Conservation (phyloP, 2,329 filamentous ascomycete genomes). For the Tolypocladium paradoxum region DNA sequence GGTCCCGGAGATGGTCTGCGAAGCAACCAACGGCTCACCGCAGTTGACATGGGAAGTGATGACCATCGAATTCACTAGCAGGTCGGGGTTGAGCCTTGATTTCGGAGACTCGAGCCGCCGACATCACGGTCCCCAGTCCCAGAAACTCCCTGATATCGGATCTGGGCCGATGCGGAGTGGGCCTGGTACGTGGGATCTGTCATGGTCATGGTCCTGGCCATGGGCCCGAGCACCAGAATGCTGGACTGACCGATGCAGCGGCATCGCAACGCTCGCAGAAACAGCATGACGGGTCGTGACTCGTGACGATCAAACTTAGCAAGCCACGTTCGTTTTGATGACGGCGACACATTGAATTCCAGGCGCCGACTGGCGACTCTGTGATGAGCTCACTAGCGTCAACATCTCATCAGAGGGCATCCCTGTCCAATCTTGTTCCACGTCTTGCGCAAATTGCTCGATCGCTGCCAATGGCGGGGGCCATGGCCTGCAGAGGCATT, state of each 20-base stretch:
- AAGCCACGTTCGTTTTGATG: not conserved
- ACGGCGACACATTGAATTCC: not conserved
- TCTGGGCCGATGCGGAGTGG: not conserved
- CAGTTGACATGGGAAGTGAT: not conserved
- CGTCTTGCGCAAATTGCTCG: not conserved
- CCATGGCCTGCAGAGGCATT: not conserved
- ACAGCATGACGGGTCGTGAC: not conserved
- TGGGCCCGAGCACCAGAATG: not conserved
- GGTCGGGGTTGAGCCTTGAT: not conserved
- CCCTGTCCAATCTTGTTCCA: not conserved
- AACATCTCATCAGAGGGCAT: not conserved
- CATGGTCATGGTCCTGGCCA: not conserved
- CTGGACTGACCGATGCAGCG: not conserved
- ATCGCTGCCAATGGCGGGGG: not conserved
- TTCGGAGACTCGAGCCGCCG: not conserved
- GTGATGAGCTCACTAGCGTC: not conserved
- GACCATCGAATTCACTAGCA: not conserved
- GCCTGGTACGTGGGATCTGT: not conserved
- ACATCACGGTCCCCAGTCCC: not conserved
- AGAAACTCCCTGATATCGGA: not conserved
- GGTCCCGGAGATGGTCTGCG: too few relatives aligned
- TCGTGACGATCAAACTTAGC: too few relatives aligned
- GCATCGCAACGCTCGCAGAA: not conserved
- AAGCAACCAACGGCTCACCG: too few relatives aligned
- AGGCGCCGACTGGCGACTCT: not conserved